Percentiles rank a stretch among this genome's conserved stretches.
Evolutionary conservation across 768 basidiomycete species (phyloP).

Genomic region (Suillus subaureus): DNA sequence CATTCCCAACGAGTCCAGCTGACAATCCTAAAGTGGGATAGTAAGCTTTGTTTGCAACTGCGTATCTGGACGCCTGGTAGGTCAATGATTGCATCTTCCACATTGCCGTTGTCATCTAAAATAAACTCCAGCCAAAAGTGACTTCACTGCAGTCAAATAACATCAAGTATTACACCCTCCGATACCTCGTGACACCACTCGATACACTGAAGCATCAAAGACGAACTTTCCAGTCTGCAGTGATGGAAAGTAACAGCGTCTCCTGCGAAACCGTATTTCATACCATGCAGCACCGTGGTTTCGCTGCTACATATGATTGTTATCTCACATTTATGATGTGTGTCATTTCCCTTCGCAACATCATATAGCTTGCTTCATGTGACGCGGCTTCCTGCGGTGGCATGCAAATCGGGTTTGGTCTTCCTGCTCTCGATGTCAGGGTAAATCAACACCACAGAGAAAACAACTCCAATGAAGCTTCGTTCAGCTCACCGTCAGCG

Average conservation of each 20-base stretch:
- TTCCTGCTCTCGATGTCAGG: conserved; percentile 5
- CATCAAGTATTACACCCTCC: not conserved
- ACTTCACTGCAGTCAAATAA: not conserved
- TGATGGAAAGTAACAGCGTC: not conserved
- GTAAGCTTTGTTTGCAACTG: no score
- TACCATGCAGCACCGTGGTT: not conserved
- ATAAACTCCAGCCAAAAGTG: not conserved
- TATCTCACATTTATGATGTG: not conserved
- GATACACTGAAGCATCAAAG: not conserved
- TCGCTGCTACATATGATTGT: not conserved
- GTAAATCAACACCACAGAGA: not conserved
- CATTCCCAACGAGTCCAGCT: not conserved
- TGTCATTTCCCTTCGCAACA: not conserved
- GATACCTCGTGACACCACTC: not conserved
- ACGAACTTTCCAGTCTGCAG: not conserved
- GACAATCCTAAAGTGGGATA: not conserved
- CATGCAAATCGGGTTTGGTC: not conserved
- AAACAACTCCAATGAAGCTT: not conserved
- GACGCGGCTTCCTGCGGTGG: no score
- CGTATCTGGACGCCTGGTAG: not conserved
- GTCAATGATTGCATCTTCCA: not conserved
- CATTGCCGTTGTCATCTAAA: not conserved
- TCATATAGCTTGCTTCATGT: not conserved
- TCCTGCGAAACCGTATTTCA: not conserved
- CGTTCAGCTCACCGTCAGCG: not conserved